Evolutionary conservation across 805 yeast genomes (phyloP).

Genomic region (Saturnispora sanitii): DNA sequence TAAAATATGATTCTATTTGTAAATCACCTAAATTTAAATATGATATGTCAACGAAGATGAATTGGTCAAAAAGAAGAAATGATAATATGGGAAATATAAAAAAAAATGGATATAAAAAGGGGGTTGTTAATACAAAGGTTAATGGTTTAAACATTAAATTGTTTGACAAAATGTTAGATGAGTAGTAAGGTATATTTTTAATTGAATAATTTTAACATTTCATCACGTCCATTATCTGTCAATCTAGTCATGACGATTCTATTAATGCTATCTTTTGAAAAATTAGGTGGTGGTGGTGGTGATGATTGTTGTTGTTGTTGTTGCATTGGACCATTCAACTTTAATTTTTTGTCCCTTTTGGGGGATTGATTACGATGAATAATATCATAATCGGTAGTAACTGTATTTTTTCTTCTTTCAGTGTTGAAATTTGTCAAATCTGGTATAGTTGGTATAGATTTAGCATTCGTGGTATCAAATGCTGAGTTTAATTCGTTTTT

Average conservation of each 20-base stretch:
- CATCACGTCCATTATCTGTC: constrained; percentile 12
- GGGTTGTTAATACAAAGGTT: constrained; percentile 13
- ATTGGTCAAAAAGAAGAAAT: too few species aligned
- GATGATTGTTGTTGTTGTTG: too few species aligned
- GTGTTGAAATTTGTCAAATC: constrained; percentile 1
- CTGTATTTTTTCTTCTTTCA: constrained; percentile 8
- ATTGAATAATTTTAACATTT: constrained; percentile 12
- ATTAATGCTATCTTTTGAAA: neutral
- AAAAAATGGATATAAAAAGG: constrained; percentile 4
- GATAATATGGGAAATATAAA: neutral
- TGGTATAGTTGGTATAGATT: neutral
- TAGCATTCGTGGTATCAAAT: constrained; percentile 7
- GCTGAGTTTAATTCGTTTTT: neutral
- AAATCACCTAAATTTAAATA: constrained; percentile 7
- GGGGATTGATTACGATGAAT: constrained; percentile 1
- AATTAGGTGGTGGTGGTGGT: neutral
- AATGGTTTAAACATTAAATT: constrained; percentile 14
- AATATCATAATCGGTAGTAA: neutral
- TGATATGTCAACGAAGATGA: constrained; percentile 4
- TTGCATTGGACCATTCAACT: too few species aligned
- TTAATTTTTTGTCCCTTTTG: neutral
- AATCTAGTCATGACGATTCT: constrained; percentile 10
- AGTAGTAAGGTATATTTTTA: too few species aligned
- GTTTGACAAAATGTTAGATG: constrained; percentile 12
- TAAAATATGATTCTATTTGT: constrained; percentile 5